Base-by-base conservation (phyloP, 169 alveolate genomes). In the Eimeria sp. region DNA sequence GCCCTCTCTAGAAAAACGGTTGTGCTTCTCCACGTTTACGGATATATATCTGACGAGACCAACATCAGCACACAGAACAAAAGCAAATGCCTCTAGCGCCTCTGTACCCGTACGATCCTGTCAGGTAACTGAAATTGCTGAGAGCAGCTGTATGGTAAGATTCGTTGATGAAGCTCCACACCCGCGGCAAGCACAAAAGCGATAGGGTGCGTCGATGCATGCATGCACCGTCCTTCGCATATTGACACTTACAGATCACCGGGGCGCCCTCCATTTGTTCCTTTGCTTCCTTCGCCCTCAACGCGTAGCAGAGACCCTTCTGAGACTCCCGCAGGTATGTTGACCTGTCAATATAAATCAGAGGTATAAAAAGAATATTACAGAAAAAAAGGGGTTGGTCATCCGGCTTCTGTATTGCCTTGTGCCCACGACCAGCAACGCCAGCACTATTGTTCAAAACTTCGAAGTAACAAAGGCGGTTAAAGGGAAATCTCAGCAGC, bases 261-360 rank as follows among this genome's bases (percentile, higher is more conserved):
- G 4, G 65, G 78, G 40, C 61, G 65, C 58, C 78, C 92, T 58
- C 92, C 92, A 34, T 61, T 22, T 30, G 49, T 10, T 4, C 92
- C 63, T 40, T 47, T 70, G 40, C 92, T 86, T 54, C 92, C 92
- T 54, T 86, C 73, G 92, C 92, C 92, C 25, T 86, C 92, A 30
- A 86, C 92, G 80, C 75, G 92, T 27, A 86, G 43, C 57, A 86
- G 78, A 22, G 92, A 57, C 30, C 92, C 92, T 7, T 86, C 92
- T 4, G 61, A 57, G 27, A 86, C 92, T 10, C 92, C 92, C 22
- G 92, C 80, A 22, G 92, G 92, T 34, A 86, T 61, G 78, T 40
- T 40, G 61, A 86, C 80, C 92, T 86, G 80, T 3, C 30, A 82
- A 25, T 54, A 5, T 54, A 51, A 25, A 18, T 25, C 87, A 47